phyloP scores from a whole-genome alignment of 2,329 filamentous ascomycete genomes.

The Lecanoromycetidae sp. region DNA sequence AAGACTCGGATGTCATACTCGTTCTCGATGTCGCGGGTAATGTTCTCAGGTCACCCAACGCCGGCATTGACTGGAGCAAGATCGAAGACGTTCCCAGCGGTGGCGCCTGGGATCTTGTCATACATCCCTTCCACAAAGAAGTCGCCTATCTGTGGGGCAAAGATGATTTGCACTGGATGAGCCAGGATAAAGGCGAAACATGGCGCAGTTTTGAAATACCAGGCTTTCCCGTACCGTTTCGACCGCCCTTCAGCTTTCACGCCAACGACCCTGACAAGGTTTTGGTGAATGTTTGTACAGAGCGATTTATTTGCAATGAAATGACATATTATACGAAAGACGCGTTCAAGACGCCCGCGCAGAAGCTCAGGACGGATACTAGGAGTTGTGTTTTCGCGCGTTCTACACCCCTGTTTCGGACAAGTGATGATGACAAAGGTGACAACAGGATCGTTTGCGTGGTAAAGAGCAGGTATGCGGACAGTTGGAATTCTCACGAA shows the following conservation, averaged over 20 bases:
- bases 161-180: constrained; percentile 64
- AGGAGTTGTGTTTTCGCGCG: constrained; percentile 82
- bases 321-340: constrained; percentile 64
- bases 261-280: constrained; percentile 72
- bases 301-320: constrained; percentile 49
- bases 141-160: constrained; percentile 70
- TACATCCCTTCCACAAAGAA: constrained; percentile 66
- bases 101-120: constrained; percentile 49
- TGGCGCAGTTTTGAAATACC: constrained; percentile 65
- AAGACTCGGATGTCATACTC: constrained; percentile 71
- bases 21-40: constrained; percentile 57
- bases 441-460: constrained; percentile 68
- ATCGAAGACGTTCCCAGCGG: constrained; percentile 54
- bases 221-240: constrained; percentile 43
- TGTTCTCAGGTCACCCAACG: constrained; percentile 68
- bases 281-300: constrained; percentile 61
- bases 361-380: constrained; percentile 55
- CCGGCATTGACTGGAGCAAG: constrained; percentile 62
- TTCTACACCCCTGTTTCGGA: constrained; percentile 58
- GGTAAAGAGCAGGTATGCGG: constrained; percentile 50
- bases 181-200: constrained; percentile 65
- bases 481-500: constrained; percentile 51
- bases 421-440: constrained; percentile 53
- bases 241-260: constrained; percentile 60
- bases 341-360: constrained; percentile 58